Evolutionary conservation across 176 grass and related monocot genomes (phyloP), one percentile per base, ranked within the genome.

Genomic region (Carex pumila): DNA sequence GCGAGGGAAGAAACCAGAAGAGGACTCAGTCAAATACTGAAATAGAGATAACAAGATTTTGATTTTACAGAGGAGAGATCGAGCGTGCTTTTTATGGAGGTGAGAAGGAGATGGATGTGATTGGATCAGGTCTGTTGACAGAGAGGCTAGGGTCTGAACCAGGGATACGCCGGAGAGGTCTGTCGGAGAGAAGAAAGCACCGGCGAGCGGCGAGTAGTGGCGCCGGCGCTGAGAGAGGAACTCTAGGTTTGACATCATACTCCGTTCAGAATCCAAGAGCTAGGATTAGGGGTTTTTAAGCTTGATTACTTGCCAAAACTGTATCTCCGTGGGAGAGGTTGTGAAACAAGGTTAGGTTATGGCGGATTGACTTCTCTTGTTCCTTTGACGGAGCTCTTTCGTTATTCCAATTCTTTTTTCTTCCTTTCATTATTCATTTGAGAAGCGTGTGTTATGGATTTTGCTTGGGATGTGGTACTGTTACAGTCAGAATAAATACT

Each of bases 121-220:
- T 0, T 1, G 70, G 17, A 92, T 86, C 55, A 94, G 62, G 18
- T 79, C 62, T 3, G 80, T 58, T 1, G 81, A 79, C 21, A 89
- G 83, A 34, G 88, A 92, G 15, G 85, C 82, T 55, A 99, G 87
- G 75, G 91, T 88, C n/a, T 85, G 83, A 65, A 99, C 79, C 15
- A 99, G 90, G 10, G 87, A 79, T 6, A 31, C 63, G 10, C 85
- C 91, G 0, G 87, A 73, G 2, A 94, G 85, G 37, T 85, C 83
- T 6, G 83, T 80, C 53, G 93, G 93, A 56, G 87, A 71, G 61
- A 94, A 95, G 88, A 92, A 99, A 9, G 90, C 91, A 0, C 93
- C 93, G 18, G 86, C 89, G 3, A 99, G 85, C 0, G 96, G 96
- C 12, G 63, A 84, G 76, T 13, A 21, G 72, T 12, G 32, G 25